Base-by-base conservation (phyloP, 2,329 filamentous ascomycete genomes). In the Fonsecaea multimorphosa region DNA sequence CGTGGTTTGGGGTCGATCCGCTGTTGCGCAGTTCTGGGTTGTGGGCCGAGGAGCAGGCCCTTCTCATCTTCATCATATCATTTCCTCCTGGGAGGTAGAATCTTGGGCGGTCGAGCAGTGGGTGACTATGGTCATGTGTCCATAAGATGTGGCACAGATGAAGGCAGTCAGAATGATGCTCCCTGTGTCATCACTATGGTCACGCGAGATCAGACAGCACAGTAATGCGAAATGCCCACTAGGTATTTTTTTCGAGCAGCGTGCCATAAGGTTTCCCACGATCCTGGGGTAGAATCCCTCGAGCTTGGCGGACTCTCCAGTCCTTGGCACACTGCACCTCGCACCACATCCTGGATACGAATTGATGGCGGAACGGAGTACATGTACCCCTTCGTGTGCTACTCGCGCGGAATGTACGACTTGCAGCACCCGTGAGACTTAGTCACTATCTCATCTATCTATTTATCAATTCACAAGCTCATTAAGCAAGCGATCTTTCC, bases 11-110 rank as follows among this genome's bases (percentile, higher is more conserved):
- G 44, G 11, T 49, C 11, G n/a, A 24, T 49, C 19, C 44, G 22
- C 19, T 24, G 44, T 49, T 49, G 19, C 22, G 8, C 44, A 24
- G 44, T 49, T 49, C 44, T 49, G 44, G 44, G 44, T 49, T 49
- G 9, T 24, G 44, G 44, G 44, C 9, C 3, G 44, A 12, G 44
- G 22, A 49, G 44, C 44, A 27, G 11, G 44, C 27, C 44, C 44
- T 49, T 46, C 40, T 46, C 40, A 22, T 46, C 22, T 24, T 24
- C 22, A 46, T 24, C 19, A 49, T 49, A 24, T 49, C 22, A 16
- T 16, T 24, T 7, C 22, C n/a, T 24, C 1, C 44, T 49, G 19
- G 44, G 44, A 24, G 44, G 12, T 12, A 49, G 22, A 9, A 3
- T 24, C 44, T 2, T 7, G 44, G n/a, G 8, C 22, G 19, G 19